Conservation (phyloP, 2,329 filamentous ascomycete species). For the Coniella lustricola region DNA sequence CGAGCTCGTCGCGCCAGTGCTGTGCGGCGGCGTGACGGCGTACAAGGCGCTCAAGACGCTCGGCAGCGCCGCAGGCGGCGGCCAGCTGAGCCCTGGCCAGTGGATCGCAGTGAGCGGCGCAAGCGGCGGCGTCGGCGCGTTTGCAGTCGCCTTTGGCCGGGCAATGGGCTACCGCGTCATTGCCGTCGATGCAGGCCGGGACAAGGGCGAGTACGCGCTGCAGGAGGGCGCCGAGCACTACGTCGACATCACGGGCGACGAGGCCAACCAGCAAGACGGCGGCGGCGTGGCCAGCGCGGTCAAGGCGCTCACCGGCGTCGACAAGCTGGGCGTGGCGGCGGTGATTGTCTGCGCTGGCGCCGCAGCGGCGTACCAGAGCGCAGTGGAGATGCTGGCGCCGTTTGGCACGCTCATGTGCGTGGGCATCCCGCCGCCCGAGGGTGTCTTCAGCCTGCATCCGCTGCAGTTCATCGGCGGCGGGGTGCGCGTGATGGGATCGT, state of each 20-base stretch:
- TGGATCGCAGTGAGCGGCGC: constrained; percentile 32
- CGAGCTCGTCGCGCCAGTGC: constrained; percentile 31
- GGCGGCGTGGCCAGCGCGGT: constrained; percentile 20
- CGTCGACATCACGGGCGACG: constrained; percentile 25
- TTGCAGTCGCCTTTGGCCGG: constrained; percentile 32
- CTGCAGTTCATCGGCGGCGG: constrained; percentile 28
- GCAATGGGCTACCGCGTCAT: constrained; percentile 36
- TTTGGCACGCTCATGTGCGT: constrained; percentile 35
- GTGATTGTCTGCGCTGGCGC: constrained; percentile 27
- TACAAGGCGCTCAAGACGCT: constrained; percentile 32
- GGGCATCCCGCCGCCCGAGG: constrained; percentile 26
- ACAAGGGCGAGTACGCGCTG: constrained; percentile 24
- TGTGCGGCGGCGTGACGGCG: constrained; percentile 37
- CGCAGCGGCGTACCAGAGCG: constrained; percentile 27
- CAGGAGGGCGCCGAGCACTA: constrained; percentile 31
- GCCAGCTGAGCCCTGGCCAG: constrained; percentile 25
- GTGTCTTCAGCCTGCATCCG: constrained; percentile 27
- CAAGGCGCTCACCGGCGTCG: constrained; percentile 19
- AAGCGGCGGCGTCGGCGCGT: constrained; percentile 32
- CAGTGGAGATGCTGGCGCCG: constrained; percentile 27
- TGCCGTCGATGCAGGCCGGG: constrained; percentile 30
- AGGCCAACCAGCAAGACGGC: constrained; percentile 4
- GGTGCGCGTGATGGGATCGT: constrained; percentile 27
- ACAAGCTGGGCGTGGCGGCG: constrained; percentile 18
- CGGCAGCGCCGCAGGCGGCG: constrained; percentile 16